Conservation (phyloP, 208 protist species). For the Herpetomonas tarakana region DNA sequence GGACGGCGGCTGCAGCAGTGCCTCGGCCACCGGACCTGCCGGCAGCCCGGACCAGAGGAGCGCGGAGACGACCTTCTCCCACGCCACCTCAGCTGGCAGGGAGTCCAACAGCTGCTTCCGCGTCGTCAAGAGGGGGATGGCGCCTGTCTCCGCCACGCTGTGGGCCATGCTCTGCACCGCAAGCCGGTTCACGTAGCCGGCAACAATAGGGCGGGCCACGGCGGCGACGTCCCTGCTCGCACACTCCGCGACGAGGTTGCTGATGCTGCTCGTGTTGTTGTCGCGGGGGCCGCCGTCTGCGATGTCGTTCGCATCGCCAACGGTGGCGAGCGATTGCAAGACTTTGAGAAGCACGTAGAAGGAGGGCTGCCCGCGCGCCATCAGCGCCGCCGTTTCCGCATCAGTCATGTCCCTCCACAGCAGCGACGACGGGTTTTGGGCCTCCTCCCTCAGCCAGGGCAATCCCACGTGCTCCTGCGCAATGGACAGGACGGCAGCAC, state of each 20-base stretch:
- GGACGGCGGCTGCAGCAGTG: too few species aligned
- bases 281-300: background rate
- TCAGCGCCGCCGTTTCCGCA: background rate
- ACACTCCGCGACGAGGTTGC: slow-evolving; percentile 3
- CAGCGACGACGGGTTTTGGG: background rate
- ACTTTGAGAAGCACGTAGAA: slow-evolving; percentile 37
- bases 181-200: slow-evolving; percentile 12
- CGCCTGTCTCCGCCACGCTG: slow-evolving; percentile 28
- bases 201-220: slow-evolving; percentile 10
- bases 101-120: slow-evolving; percentile 22
- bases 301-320: slow-evolving; percentile 10
- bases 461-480: background rate
- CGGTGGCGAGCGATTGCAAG: slow-evolving; percentile 11
- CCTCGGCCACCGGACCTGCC: too few species aligned
- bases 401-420: background rate
- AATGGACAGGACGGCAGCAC: background rate
- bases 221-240: background rate
- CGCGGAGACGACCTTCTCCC: slow-evolving; percentile 34
- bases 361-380: slow-evolving; percentile 10
- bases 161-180: slow-evolving; percentile 28
- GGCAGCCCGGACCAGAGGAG: slow-evolving; percentile 61
- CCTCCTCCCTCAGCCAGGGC: background rate
- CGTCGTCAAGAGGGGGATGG: slow-evolving; percentile 27
- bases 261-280: background rate
- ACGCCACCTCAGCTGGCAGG: slow-evolving; percentile 25